Evolutionary conservation across 805 yeast species (phyloP), one percentile per base, ranked within the genome.

Genomic region (Candida hispaniensis): DNA sequence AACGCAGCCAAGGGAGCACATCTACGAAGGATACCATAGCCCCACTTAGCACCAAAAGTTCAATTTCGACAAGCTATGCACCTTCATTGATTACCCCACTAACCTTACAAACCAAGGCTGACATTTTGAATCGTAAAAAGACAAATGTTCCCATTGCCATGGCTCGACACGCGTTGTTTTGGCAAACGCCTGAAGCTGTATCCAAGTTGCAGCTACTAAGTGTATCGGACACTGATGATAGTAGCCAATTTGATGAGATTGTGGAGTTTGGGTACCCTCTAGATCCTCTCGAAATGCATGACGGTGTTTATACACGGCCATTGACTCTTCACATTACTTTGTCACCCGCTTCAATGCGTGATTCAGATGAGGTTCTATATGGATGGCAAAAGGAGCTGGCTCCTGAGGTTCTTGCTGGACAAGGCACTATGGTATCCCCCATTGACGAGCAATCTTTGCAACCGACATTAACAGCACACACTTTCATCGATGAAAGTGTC

Each of bases 381-480:
- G 52, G 52, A 19, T 48, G 52, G 52, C 51, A 48, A 38, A 30
- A 41, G 18, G 49, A 48, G 9, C 36, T 32, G 8, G 36, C 28
- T 7, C 8, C 27, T 2, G 35, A n/a, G n/a, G n/a, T n/a, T n/a
- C n/a, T n/a, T n/a, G n/a, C n/a, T n/a, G 35, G 9, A 22, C 18
- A 10, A 17, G 18, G 22, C 22, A 32, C 28, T 17, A 18, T 18
- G 23, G 28, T 10, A 32, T 23, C 28, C 36, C 36, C 13, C 9
- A 28, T 32, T n/a, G 36, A 32, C 23, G 36, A 32, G 14, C 11
- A 23, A 6, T 32, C 36, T 3, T 12, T 21, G 4, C 24, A 23
- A 27, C 27, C 17, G 21, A 21, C 23, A 18, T 17, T 22, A 6
- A 22, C 6, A 2, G 18, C 5, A 21, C 18, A 32, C 21, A 19